phyloP scores from a whole-genome alignment of 75 land plant species.

The Chamaecyparis obtusa region DNA sequence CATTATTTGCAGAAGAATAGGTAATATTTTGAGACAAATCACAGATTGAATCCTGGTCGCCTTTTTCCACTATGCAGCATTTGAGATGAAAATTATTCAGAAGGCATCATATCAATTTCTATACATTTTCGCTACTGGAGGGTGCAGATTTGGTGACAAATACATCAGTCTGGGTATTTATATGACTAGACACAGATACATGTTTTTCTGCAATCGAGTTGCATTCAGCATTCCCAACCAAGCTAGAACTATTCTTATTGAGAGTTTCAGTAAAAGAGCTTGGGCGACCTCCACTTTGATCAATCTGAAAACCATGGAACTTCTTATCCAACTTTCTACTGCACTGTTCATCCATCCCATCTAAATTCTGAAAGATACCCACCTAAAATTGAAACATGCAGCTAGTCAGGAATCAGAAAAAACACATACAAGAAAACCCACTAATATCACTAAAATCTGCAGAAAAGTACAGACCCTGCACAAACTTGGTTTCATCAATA shows the following conservation, averaged over 20 bases:
- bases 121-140: background rate
- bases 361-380: constrained; percentile 44
- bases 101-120: background rate
- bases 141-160: background rate
- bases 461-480: background rate
- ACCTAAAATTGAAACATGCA: constrained; percentile 26
- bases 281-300: background rate
- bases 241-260: background rate
- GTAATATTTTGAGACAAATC: background rate
- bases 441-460: background rate
- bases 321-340: constrained; percentile 42
- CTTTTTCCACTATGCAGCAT: background rate
- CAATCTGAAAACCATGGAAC: constrained; percentile 23
- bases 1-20: background rate
- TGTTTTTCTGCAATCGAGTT: background rate
- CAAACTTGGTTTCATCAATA: background rate
- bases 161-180: background rate
- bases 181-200: background rate
- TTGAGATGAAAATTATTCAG: constrained; percentile 3
- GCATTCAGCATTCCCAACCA: background rate
- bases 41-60: background rate
- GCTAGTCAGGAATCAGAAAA: background rate
- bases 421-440: background rate
- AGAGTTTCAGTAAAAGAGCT: background rate
- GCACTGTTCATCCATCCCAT: constrained; percentile 48